phyloP scores from a whole-genome alignment of 2,329 filamentous ascomycete genomes.

The Nigrospora sphaerica region DNA sequence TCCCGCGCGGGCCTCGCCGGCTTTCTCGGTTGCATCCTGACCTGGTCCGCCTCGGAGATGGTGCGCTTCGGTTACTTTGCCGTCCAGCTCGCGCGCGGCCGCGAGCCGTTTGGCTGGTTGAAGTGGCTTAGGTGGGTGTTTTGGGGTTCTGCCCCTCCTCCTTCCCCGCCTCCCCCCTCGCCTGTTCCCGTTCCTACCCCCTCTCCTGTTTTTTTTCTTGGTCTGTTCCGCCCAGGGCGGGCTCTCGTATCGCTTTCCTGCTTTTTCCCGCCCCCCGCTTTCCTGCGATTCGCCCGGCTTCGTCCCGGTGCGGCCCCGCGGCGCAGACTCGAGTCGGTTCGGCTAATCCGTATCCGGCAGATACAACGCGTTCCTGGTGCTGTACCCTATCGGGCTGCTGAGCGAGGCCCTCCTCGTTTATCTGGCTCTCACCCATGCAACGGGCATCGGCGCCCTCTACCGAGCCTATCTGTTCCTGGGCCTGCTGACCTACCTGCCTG shows the following conservation, averaged over 20 bases:
- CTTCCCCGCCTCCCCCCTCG: too few relatives aligned
- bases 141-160: background rate
- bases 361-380: slow-evolving; percentile 60
- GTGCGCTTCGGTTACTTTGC: slow-evolving; percentile 64
- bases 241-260: too few relatives aligned
- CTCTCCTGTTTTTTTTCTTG: too few relatives aligned
- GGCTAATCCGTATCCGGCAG: background rate
- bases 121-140: slow-evolving; percentile 43
- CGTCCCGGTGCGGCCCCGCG: background rate
- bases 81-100: slow-evolving; percentile 34
- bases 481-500: slow-evolving; percentile 6
- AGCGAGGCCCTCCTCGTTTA: slow-evolving; percentile 57
- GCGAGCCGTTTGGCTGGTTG: slow-evolving; percentile 42
- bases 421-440: background rate
- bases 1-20: slow-evolving; percentile 31
- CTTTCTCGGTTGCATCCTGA: slow-evolving; percentile 49
- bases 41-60: slow-evolving; percentile 63
- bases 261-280: too few relatives aligned
- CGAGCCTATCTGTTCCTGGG: slow-evolving; percentile 6
- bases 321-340: background rate
- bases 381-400: slow-evolving; percentile 60
- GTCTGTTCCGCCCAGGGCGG: too few relatives aligned
- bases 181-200: too few relatives aligned
- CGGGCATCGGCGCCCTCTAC: slow-evolving; percentile 5
- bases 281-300: too few relatives aligned